phyloP scores from a whole-genome alignment of 1,139 yeast species.

The Blastobotrys serpentis region DNA sequence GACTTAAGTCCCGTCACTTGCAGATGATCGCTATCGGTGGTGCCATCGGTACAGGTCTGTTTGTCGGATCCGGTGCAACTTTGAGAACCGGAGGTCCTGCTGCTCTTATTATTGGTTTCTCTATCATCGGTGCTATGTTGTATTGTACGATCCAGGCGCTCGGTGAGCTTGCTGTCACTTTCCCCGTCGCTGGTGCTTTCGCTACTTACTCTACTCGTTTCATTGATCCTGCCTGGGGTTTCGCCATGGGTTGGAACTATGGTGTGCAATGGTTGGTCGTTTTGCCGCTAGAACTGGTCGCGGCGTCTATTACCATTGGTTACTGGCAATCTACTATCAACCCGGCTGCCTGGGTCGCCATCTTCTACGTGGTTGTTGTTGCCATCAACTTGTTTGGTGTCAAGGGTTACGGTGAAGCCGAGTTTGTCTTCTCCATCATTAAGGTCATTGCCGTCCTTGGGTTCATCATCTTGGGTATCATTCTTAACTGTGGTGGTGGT shows the following conservation, averaged over 20 bases:
- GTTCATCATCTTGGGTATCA: slow-evolving; percentile 61
- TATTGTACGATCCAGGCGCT: slow-evolving; percentile 79
- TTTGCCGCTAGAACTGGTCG: slow-evolving; percentile 71
- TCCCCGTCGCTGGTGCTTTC: slow-evolving; percentile 80
- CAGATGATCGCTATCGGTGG: slow-evolving; percentile 82
- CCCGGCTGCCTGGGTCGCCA: slow-evolving; percentile 65
- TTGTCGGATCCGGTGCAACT: slow-evolving; percentile 73
- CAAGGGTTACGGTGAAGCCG: slow-evolving; percentile 70
- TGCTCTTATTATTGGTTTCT: slow-evolving; percentile 69
- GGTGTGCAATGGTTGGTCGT: slow-evolving; percentile 74
- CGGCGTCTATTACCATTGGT: slow-evolving; percentile 68
- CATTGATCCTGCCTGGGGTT: slow-evolving; percentile 76
- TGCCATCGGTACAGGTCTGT: slow-evolving; percentile 76
- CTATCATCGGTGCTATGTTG: slow-evolving; percentile 67
- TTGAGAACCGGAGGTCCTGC: slow-evolving; percentile 78
- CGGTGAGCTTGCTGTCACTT: slow-evolving; percentile 78
- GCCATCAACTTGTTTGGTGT: slow-evolving; percentile 65
- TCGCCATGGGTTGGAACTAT: slow-evolving; percentile 82
- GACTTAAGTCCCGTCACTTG: slow-evolving; percentile 49
- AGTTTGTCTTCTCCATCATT: slow-evolving; percentile 55
- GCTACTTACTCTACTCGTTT: slow-evolving; percentile 68
- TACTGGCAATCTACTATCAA: slow-evolving; percentile 59
- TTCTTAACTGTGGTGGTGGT: slow-evolving; percentile 67
- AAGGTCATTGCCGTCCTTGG: slow-evolving; percentile 61
- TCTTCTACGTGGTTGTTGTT: slow-evolving; percentile 58